Conservation (phyloP, 306 rosid species). For the Cicer cuneatum region DNA sequence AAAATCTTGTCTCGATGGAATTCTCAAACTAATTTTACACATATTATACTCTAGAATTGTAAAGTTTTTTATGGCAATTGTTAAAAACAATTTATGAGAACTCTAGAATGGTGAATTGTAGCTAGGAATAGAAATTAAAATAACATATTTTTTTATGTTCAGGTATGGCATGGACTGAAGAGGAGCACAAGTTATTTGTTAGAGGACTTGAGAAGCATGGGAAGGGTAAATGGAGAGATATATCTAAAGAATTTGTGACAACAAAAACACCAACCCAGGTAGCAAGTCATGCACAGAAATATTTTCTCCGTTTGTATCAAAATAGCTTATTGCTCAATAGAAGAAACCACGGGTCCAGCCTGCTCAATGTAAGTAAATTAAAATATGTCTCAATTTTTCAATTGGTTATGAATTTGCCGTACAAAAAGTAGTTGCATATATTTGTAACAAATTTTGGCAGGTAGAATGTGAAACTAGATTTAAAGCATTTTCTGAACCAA, state of each 20-base stretch:
- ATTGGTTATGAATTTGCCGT: neutral
- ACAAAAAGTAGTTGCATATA: neutral
- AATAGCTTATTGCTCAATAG: conserved; percentile 47
- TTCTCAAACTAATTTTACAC: too few species aligned
- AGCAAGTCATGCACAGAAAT: conserved; percentile 92
- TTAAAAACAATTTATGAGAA: too few species aligned
- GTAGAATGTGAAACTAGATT: conserved; percentile 17
- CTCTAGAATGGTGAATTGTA: neutral
- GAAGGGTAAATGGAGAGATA: conserved; percentile 93
- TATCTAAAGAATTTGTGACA: conserved; percentile 73
- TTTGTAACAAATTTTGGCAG: conserved; percentile 10
- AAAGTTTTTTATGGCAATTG: too few species aligned
- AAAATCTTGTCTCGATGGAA: too few species aligned
- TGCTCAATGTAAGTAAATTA: conserved; percentile 53
- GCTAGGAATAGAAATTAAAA: neutral
- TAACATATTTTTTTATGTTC: neutral
- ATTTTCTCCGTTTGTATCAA: conserved; percentile 58
- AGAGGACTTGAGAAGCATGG: conserved; percentile 83
- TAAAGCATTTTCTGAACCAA: conserved; percentile 9
- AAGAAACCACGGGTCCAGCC: conserved; percentile 63
- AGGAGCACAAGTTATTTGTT: conserved; percentile 74
- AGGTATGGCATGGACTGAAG: conserved; percentile 92
- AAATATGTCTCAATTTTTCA: neutral
- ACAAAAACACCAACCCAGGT: conserved; percentile 91
- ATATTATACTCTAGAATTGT: too few species aligned